Base-by-base conservation (phyloP, 768 basidiomycete genomes). In the Tulasnella sp. region DNA sequence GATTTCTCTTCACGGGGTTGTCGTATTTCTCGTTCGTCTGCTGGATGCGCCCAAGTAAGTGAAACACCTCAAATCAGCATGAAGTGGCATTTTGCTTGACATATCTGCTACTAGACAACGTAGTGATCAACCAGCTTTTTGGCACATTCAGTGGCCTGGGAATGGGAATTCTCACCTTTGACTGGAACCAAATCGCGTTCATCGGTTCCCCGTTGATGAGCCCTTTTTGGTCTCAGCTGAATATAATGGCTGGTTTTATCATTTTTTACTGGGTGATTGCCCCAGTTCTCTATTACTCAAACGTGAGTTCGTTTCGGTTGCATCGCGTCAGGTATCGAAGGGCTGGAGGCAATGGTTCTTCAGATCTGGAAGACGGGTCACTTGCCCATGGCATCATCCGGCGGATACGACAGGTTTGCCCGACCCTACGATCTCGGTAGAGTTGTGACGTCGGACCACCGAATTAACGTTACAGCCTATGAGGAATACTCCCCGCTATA, bases 201-300 rank as follows among this genome's bases (percentile, higher is more conserved):
- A 89, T 92, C 76, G 91, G 90, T 3, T 91, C 89, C 56, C 93
- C 94, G 12, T 85, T 94, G 75, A 90, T 92, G 86, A 88, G 92
- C 52, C 98, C 97, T 3, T 99, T 97, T 97, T 99, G 97, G 97
- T 98, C 97, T 1, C 90, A 95, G 84, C 93, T 93, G 39, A 96
- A 99, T 84, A 89, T 96, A 80, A 94, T 96, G 84, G 82, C 85
- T 42, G 96, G 95, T 5, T 98, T 99, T 85, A 90, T 96, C 46
- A 71, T 97, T 36, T 94, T 96, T 86, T 98, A 92, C 86, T 99
- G 97, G 97, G 91, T 99, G 82, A 82, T 96, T 77, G 90, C 91
- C 0, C 98, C 98, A 0, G 88, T 91, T n/a, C 85, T 99, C 81
- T 99, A 99, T 86, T 99, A 98, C 86, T 92, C 92, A 80, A 96